phyloP scores from a whole-genome alignment of 768 basidiomycete species.

The Rhodocollybia butyracea region DNA sequence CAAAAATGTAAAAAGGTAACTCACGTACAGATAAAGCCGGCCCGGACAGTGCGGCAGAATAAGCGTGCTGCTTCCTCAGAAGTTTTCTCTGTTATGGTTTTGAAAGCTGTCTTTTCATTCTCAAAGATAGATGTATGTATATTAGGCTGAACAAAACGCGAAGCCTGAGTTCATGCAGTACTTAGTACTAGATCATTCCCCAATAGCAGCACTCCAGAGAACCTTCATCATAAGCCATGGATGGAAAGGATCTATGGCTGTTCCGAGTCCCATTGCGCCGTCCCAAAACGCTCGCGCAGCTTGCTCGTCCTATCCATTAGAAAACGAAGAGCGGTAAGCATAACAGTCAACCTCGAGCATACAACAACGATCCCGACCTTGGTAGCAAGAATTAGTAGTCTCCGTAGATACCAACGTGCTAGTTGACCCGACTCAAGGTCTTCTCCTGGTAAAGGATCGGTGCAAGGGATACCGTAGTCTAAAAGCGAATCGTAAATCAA shows the following conservation, averaged over 20 bases:
- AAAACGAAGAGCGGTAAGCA: no score
- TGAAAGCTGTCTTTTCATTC: no score
- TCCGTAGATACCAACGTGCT: slow-evolving; percentile 10
- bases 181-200: no score
- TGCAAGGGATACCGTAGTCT: slow-evolving; percentile 14
- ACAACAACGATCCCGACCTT: slow-evolving; percentile 2
- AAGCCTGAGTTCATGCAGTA: no score
- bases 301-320: slow-evolving; percentile 9
- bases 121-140: no score
- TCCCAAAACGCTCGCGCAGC: background rate
- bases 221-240: background rate
- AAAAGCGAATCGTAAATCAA: background rate
- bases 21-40: no score
- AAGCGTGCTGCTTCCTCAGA: no score
- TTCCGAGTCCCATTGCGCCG: background rate
- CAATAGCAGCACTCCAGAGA: background rate
- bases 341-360: no score
- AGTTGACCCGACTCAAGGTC: background rate
- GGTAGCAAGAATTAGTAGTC: slow-evolving; percentile 3
- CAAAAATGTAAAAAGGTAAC: no score
- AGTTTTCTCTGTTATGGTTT: no score
- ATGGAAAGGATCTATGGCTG: background rate
- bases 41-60: no score
- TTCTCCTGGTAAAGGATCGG: slow-evolving; percentile 13
- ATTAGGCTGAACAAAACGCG: no score